phyloP scores from a whole-genome alignment of 371 early-diverging fungal genomes.

The Smittium mucronatum region DNA sequence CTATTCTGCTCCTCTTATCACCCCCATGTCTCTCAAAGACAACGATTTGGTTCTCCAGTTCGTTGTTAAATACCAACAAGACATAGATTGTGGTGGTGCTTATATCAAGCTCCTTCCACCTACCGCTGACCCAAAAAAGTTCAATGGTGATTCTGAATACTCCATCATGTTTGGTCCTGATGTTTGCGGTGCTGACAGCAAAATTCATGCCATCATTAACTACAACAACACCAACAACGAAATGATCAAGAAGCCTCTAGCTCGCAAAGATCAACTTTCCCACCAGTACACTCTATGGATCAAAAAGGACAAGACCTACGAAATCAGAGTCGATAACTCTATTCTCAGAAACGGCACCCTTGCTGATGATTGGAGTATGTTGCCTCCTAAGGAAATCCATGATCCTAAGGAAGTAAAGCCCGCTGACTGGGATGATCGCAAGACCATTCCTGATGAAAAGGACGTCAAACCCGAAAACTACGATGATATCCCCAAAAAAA shows the following conservation, averaged over 20 bases:
- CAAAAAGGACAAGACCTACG: constrained; percentile 80
- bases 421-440: constrained; percentile 68
- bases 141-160: constrained; percentile 82
- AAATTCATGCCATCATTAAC: constrained; percentile 78
- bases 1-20: constrained; percentile 54
- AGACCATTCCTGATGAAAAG: constrained; percentile 43
- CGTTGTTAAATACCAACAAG: constrained; percentile 88
- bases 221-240: constrained; percentile 61
- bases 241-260: constrained; percentile 62
- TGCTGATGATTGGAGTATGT: constrained; percentile 53
- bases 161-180: constrained; percentile 94
- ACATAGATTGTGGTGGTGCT: constrained; percentile 92
- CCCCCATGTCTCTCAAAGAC: constrained; percentile 41
- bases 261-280: constrained; percentile 63
- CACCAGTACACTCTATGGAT: constrained; percentile 85
- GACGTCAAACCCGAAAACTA: constrained; percentile 49
- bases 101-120: constrained; percentile 75
- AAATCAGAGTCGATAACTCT: constrained; percentile 74
- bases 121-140: constrained; percentile 47
- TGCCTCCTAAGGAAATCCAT: constrained; percentile 42
- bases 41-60: constrained; percentile 76
- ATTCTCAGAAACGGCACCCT: constrained; percentile 86
- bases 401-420: constrained; percentile 82
- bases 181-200: constrained; percentile 77
- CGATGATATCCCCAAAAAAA: constrained; percentile 42